Percentiles rank a stretch among this genome's conserved stretches.
Evolutionary conservation across 176 grass and related monocot species (phyloP).

Genomic region (Thinopyrum elongatum): DNA sequence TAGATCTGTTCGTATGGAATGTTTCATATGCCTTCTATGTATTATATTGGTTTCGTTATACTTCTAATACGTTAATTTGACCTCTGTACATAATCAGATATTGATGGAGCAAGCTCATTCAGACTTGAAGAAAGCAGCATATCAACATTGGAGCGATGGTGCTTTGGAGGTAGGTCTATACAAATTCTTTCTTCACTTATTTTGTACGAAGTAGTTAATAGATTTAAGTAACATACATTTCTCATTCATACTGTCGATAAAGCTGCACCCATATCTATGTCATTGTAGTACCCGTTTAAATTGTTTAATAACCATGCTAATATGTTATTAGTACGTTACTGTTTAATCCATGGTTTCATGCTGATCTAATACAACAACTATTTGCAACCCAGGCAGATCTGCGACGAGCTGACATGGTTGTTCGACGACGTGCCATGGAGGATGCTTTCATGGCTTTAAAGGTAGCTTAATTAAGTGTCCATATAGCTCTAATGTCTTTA

Average conservation of each 20-base stretch:
- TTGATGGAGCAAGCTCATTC: conserved; percentile 79
- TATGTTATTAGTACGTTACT: neutral
- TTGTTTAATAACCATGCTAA: neutral
- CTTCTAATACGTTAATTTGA: neutral
- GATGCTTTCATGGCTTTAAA: conserved; percentile 97
- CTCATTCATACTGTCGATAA: neutral
- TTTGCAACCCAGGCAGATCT: conserved; percentile 71
- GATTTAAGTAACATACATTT: neutral
- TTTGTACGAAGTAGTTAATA: conserved; percentile 17
- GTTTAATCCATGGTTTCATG: conserved; percentile 11
- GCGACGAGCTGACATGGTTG: conserved; percentile 74
- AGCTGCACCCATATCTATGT: neutral
- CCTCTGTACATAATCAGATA: conserved; percentile 45
- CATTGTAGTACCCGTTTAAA: neutral
- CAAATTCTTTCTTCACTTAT: conserved; percentile 13
- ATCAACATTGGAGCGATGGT: conserved; percentile 94
- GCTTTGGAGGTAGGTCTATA: conserved; percentile 90
- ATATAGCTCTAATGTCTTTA: neutral
- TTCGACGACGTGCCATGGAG: conserved; percentile 89
- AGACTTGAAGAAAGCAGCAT: conserved; percentile 90
- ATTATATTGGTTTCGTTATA: conserved; percentile 8
- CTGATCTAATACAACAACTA: conserved; percentile 31
- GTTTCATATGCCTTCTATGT: conserved; percentile 19
- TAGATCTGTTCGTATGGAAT: conserved; percentile 19
- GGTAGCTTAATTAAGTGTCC: conserved; percentile 35